Evolutionary conservation across 257 asterid species (phyloP), one percentile per base, ranked within the genome.

Genomic region (Solanum pimpinellifolium): DNA sequence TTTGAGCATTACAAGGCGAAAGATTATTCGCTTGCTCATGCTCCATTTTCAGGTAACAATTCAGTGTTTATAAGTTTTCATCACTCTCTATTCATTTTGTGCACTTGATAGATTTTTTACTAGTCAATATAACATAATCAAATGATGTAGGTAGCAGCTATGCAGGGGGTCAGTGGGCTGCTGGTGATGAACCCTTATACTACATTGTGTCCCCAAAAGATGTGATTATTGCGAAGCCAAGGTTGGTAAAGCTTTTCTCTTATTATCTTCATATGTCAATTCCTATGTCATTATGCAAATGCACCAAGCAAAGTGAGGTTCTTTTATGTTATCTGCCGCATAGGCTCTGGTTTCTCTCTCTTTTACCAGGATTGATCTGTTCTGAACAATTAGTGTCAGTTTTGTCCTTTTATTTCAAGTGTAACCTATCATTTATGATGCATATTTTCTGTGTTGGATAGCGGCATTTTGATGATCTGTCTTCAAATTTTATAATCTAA

Each of bases 101-200:
- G 21, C 65, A 44, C 83, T 15, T 14, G 7, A 4, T 52, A 78
- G 16, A 15, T 25, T 27, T 60, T 44, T 44, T 46, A 44, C 12
- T 15, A 78, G 65, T 78, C 20, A 56, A 78, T 78, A 25, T 88
- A 85, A 12, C n/a, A 52, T 74, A 85, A 89, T 74, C 62, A 88
- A 88, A 90, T 92, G 89, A 86, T 86, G 87, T 90, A 96, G 98
- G 99, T 90, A 92, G 97, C 96, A 97, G 98, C 94, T 94, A 94
- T 91, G 94, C 97, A 68, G 99, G 99, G 82, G 97, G 98, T 72
- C 99, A 96, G 93, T 96, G 99, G 99, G 99, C 99, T 93, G 99
- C 98, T 90, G 99, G 99, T 78, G 99, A 95, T 87, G 99, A 97
- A 89, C 99, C 99, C 29, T 89, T 93, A 87, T 97, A 95, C 89